Evolutionary conservation across 768 basidiomycete genomes (phyloP).

Genomic region (Sporobolomyces roseus): DNA sequence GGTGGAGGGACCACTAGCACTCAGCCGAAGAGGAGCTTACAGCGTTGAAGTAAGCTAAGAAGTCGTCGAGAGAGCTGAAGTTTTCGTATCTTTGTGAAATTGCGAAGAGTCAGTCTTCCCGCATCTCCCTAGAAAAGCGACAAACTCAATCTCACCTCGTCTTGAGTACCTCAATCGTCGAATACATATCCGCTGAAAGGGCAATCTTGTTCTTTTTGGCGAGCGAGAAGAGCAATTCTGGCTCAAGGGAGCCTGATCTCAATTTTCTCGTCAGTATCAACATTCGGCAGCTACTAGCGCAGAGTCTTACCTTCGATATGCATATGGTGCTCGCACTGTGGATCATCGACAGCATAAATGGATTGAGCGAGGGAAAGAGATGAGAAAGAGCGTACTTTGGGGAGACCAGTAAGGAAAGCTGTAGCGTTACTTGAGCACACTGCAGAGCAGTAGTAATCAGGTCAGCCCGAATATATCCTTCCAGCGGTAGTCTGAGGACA

Average conservation of each 20-base stretch:
- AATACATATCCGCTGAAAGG: conserved; percentile 23
- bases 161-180: conserved; percentile 26
- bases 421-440: conserved; percentile 11
- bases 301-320: conserved; percentile 44
- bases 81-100: conserved; percentile 32
- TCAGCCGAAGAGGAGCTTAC: conserved; percentile 2
- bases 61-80: conserved; percentile 42
- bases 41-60: conserved; percentile 37
- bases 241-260: conserved; percentile 30
- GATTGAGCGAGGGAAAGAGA: not conserved
- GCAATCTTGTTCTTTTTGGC: conserved; percentile 35
- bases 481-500: no score
- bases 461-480: no score
- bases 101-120: not conserved
- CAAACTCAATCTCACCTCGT: conserved; percentile 14
- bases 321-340: conserved; percentile 43
- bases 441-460: no score
- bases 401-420: conserved; percentile 29
- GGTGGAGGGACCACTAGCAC: no score
- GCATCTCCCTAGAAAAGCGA: not conserved
- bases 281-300: no score
- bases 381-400: conserved; percentile 6
- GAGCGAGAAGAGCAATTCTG: conserved; percentile 37
- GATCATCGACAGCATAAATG: not conserved
- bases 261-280: no score